Percentiles rank a stretch among this genome's conserved stretches.
phyloP scores from a whole-genome alignment of 2,329 filamentous ascomycete species.

The Cladosporium sp. region DNA sequence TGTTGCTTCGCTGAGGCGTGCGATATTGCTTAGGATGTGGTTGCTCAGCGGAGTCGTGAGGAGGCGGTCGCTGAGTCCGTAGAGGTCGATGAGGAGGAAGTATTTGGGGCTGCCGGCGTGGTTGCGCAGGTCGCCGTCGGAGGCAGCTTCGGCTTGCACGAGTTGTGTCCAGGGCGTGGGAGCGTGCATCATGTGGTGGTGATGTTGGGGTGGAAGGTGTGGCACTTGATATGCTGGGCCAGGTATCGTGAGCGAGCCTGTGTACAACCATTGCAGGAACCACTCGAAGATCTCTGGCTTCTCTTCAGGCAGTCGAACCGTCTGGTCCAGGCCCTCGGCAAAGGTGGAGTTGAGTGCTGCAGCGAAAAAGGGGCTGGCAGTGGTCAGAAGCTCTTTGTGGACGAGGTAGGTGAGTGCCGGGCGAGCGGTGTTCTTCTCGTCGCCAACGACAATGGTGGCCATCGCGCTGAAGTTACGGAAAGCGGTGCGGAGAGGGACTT shows the following conservation, averaged over 20 bases:
- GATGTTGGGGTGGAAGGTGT: constrained; percentile 3
- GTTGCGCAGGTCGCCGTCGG: constrained; percentile 39
- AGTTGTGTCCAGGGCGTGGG: constrained; percentile 1
- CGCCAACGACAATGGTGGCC: constrained; percentile 38
- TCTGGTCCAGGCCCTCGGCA: constrained; percentile 40
- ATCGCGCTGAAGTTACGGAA: constrained; percentile 39
- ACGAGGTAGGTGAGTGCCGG: constrained; percentile 40
- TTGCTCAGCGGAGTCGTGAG: constrained; percentile 44
- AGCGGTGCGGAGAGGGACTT: constrained; percentile 33
- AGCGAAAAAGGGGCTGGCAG: constrained; percentile 48
- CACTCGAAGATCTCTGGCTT: constrained; percentile 45
- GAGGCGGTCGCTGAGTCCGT: constrained; percentile 45
- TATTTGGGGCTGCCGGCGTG: constrained; percentile 46
- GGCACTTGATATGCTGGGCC: constrained; percentile 14
- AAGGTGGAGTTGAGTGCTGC: constrained; percentile 47
- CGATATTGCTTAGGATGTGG: constrained; percentile 40
- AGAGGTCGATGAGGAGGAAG: constrained; percentile 47
- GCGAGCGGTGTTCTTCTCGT: constrained; percentile 20
- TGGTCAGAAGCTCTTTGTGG: constrained; percentile 46
- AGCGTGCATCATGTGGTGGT: constrained; percentile 3
- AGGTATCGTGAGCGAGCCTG: constrained; percentile 32
- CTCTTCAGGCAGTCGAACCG: constrained; percentile 42
- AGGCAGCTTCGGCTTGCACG: constrained; percentile 14
- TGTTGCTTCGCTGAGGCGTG: constrained; percentile 43
- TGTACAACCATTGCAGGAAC: constrained; percentile 51